Evolutionary conservation across 2,329 filamentous ascomycete species (phyloP), one percentile per base, ranked within the genome.

Genomic region (Aureobasidium sp.): DNA sequence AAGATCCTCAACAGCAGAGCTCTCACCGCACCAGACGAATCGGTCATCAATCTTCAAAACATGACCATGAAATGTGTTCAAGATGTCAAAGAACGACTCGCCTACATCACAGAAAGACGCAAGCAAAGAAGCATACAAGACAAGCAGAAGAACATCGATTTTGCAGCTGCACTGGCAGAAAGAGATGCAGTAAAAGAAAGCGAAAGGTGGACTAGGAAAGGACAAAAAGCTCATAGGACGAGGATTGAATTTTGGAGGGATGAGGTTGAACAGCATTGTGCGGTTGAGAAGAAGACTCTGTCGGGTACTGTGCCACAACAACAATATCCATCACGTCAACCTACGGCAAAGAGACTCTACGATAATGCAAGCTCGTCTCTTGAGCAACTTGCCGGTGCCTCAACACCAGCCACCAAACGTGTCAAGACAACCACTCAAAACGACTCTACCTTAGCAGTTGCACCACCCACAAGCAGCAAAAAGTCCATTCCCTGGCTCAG

Each of bases 401-500:
- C 47, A 6, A 58, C 42, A 47, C 42, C 54, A 29, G 7, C n/a
- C 6, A 58, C 47, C 54, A 58, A 58, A 36, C 53, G 54, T 21
- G 10, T 58, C 3, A 58, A 37, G n/a, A 29, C 36, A 27, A 15
- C 32, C 4, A 15, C 30, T 2, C 30, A 27, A 21, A n/a, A 55
- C 29, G 25, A 39, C 4, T 54, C 50, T 30, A 47, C 54, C 34
- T 47, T 42, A 3, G 15, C 29, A 21, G 42, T 32, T 10, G 54
- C 21, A 16, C 54, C 41, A 36, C 54, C 54, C 3, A 58, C 54
- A 16, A 58, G 54, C 42, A 58, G 54, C 25, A 47, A 3, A 32
- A 45, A 37, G 10, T 36, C 41, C 21, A 44, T 58, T 7, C 54
- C 54, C 32, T 58, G 54, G 54, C 54, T 58, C 41, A 58, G 41